Conservation (phyloP, 768 basidiomycete genomes). For the Clathrus columnatus region DNA sequence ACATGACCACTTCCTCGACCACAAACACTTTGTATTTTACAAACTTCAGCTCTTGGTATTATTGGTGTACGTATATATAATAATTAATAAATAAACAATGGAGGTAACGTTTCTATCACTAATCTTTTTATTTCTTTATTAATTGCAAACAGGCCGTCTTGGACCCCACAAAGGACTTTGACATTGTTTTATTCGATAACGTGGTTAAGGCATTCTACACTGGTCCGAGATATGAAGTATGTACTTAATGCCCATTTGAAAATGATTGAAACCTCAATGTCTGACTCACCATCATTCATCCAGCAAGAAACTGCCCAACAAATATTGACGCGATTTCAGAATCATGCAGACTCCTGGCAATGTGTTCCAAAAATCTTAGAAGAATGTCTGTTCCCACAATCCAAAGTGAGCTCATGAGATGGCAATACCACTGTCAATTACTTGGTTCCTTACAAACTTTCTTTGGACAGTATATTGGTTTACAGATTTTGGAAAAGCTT, state of each 20-base stretch:
- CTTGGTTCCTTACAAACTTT: slow-evolving; percentile 1
- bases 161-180: slow-evolving; percentile 87
- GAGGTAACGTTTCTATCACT: too few relatives aligned
- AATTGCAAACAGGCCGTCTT: slow-evolving; percentile 57
- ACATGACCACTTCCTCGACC: too few relatives aligned
- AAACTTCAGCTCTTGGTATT: too few relatives aligned
- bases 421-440: not conserved
- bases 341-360: slow-evolving; percentile 95
- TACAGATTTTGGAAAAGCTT: slow-evolving; percentile 94
- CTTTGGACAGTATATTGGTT: slow-evolving; percentile 72
- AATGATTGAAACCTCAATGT: slow-evolving; percentile 6
- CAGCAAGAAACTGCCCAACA: slow-evolving; percentile 96
- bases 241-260: slow-evolving; percentile 16
- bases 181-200: slow-evolving; percentile 86
- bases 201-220: slow-evolving; percentile 91
- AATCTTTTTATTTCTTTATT: too few relatives aligned
- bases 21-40: too few relatives aligned
- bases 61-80: too few relatives aligned
- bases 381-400: slow-evolving; percentile 72
- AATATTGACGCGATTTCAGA: slow-evolving; percentile 91
- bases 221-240: slow-evolving; percentile 73
- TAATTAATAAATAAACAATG: too few relatives aligned
- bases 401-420: slow-evolving; percentile 45
- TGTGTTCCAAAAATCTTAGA: slow-evolving; percentile 92
- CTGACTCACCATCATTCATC: slow-evolving; percentile 11